phyloP scores from a whole-genome alignment of 306 rosid species.

The Lagenaria siceraria region DNA sequence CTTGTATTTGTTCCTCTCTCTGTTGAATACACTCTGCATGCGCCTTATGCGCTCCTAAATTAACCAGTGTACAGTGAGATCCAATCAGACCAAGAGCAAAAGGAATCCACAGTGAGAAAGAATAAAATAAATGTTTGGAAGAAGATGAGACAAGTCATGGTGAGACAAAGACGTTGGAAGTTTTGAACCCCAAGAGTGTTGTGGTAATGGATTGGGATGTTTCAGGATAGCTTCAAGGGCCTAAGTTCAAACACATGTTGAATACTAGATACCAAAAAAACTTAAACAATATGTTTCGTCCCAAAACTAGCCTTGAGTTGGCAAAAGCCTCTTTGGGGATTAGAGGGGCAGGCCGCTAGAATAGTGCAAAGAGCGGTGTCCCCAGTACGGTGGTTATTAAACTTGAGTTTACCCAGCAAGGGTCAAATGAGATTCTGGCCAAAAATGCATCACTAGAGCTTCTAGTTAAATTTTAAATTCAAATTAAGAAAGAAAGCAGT shows the following conservation, averaged over 20 bases:
- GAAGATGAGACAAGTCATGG: neutral
- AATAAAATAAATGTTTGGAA: neutral
- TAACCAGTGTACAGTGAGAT: conserved; percentile 3
- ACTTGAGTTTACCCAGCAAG: neutral
- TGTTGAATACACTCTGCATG: conserved; percentile 92
- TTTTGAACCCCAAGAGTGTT: neutral
- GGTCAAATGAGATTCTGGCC: neutral
- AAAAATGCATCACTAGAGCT: neutral
- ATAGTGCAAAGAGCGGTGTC: neutral
- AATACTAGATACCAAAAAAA: neutral
- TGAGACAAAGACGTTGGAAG: neutral
- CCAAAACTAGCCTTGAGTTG: neutral
- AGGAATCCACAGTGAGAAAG: neutral
- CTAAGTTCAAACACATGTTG: neutral
- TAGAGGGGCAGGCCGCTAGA: neutral
- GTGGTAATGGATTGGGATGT: neutral
- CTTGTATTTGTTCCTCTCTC: conserved; percentile 83
- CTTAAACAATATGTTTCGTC: neutral
- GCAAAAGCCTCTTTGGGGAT: neutral
- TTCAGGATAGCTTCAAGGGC: neutral
- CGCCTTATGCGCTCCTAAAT: conserved; percentile 92
- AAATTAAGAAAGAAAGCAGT: neutral
- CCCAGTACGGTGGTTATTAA: neutral
- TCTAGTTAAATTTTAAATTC: neutral
- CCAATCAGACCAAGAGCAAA: neutral